phyloP scores from a whole-genome alignment of 2,329 filamentous ascomycete genomes.

The Hypoxylon rubiginosum region DNA sequence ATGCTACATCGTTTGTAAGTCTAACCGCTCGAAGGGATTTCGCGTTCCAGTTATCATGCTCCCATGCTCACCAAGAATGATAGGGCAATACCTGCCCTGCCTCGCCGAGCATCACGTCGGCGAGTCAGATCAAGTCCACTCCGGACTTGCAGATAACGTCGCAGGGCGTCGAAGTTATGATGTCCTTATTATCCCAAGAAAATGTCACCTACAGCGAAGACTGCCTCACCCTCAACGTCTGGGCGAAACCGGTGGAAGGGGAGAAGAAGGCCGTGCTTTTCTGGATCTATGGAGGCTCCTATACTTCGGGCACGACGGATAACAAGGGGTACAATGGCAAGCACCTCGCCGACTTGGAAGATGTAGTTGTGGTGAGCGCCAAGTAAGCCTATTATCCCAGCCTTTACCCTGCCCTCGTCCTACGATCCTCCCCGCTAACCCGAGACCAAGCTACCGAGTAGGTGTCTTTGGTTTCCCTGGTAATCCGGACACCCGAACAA shows the following conservation, averaged over 20 bases:
- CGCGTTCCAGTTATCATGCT: not conserved
- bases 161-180: slow-evolving; percentile 3
- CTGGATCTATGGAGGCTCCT: slow-evolving; percentile 13
- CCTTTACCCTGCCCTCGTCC: not conserved
- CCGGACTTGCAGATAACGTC: slow-evolving; percentile 12
- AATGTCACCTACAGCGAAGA: slow-evolving; percentile 10
- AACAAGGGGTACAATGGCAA: slow-evolving; percentile 8
- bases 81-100: slow-evolving; percentile 10
- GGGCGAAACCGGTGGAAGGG: slow-evolving; percentile 7
- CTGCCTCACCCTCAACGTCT: slow-evolving; percentile 20
- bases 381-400: slow-evolving; percentile 4
- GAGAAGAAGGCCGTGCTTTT: slow-evolving; percentile 15
- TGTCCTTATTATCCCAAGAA: not conserved
- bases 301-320: slow-evolving; percentile 4
- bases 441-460: slow-evolving; percentile 18
- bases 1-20: slow-evolving; percentile 14
- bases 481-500: not conserved
- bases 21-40: not conserved
- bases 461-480: slow-evolving; percentile 34
- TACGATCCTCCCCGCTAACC: not conserved
- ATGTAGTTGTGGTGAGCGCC: slow-evolving; percentile 17
- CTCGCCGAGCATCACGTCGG: slow-evolving; percentile 5
- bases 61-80: not conserved
- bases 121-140: slow-evolving; percentile 4
- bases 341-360: slow-evolving; percentile 9